Percentiles rank a stretch among this genome's conserved stretches.
These are phyloP conservation scores for Tylopilus intermedius DNA, from an alignment of 768 basidiomycete species.

Conservation along the genomic window DNA sequence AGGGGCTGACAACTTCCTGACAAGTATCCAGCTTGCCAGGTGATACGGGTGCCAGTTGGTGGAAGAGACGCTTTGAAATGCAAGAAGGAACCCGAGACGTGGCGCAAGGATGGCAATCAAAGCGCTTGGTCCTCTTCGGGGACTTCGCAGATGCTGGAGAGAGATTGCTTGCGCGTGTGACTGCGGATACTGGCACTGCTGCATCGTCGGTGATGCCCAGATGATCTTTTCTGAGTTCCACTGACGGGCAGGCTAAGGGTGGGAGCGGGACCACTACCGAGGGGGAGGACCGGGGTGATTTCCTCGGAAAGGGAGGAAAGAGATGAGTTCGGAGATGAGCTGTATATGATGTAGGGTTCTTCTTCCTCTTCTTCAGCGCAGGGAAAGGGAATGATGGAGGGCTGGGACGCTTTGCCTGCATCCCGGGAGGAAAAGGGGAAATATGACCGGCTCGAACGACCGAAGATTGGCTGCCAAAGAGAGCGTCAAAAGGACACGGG, in stretches of 20 bases:
- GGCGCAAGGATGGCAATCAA: not conserved
- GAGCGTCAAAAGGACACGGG: not conserved
- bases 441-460: constrained; percentile 11
- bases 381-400: constrained; percentile 25
- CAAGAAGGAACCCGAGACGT: not conserved
- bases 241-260: constrained; percentile 5
- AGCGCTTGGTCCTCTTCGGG: constrained; percentile 28
- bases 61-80: not conserved
- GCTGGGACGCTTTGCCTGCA: not conserved
- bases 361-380: constrained; percentile 28
- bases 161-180: constrained; percentile 29
- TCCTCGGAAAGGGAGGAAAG: constrained; percentile 32
- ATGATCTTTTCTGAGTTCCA: constrained; percentile 12
- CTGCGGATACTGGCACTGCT: constrained; percentile 30
- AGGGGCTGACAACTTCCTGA: constrained; percentile 6
- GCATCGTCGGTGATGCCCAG: constrained; percentile 27
- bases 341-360: constrained; percentile 32
- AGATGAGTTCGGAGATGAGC: constrained; percentile 30
- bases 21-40: constrained; percentile 20
- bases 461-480: constrained; percentile 17
- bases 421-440: constrained; percentile 12
- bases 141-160: constrained; percentile 31
- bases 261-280: constrained; percentile 11
- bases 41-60: constrained; percentile 4
- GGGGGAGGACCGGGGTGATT: constrained; percentile 23